Evolutionary conservation across 257 asterid genomes (phyloP).

Genomic region (Nicotiana knightiana): DNA sequence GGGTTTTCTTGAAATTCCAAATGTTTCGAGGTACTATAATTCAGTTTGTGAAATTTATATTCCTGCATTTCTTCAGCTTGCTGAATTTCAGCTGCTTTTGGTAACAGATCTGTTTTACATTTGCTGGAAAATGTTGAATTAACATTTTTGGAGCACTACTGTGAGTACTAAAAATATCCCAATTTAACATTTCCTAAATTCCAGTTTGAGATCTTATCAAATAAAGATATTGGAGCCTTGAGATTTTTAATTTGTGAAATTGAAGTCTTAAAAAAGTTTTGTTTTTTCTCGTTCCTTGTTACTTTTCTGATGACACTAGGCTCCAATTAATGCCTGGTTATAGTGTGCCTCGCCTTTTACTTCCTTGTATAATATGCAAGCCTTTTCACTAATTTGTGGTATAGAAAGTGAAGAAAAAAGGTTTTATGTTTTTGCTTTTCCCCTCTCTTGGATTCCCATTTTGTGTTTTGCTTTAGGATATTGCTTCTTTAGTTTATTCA

Average conservation of each 20-base stretch:
- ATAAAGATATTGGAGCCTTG: too few relatives aligned
- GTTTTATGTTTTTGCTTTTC: slow-evolving; percentile 23
- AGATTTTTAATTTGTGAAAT: too few relatives aligned
- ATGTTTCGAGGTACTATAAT: slow-evolving; percentile 38
- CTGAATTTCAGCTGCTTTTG: neutral
- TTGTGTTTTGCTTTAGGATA: slow-evolving; percentile 10
- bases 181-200: neutral
- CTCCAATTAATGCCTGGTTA: neutral
- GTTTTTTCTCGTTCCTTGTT: too few relatives aligned
- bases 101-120: slow-evolving; percentile 13
- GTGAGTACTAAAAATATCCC: neutral
- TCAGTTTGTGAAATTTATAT: slow-evolving; percentile 2
- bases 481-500: slow-evolving; percentile 10
- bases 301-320: neutral
- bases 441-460: slow-evolving; percentile 5
- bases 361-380: too few relatives aligned
- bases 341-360: too few relatives aligned
- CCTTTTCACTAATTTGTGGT: slow-evolving; percentile 9
- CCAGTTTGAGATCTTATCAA: too few relatives aligned
- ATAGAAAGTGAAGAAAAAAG: slow-evolving; percentile 23
- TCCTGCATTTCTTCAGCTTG: neutral
- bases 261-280: neutral
- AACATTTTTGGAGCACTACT: too few relatives aligned
- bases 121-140: too few relatives aligned
- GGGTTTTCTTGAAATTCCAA: slow-evolving; percentile 5